Conservation (phyloP, 2,329 filamentous ascomycete genomes). For the Neofusicoccum laricinum region DNA sequence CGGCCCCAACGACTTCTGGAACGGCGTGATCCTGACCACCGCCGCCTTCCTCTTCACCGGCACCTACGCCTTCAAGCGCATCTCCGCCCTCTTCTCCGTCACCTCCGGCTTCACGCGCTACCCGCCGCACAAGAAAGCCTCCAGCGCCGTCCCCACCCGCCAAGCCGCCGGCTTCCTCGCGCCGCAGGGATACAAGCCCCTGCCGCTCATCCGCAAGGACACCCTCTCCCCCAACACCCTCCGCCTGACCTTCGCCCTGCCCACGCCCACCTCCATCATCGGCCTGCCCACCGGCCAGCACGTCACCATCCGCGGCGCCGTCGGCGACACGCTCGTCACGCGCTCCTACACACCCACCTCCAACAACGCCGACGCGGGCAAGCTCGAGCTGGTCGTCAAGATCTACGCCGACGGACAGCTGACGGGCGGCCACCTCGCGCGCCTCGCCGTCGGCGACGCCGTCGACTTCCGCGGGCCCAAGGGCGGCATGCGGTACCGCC, state of each 20-base stretch:
- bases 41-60: constrained; percentile 17
- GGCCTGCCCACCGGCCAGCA: constrained; percentile 37
- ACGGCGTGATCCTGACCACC: constrained; percentile 38
- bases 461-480: constrained; percentile 56
- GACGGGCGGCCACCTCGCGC: constrained; percentile 49
- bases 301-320: constrained; percentile 48
- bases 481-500: constrained; percentile 53
- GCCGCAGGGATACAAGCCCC: constrained; percentile 45
- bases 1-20: constrained; percentile 5
- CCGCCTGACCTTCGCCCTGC: constrained; percentile 28
- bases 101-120: constrained; percentile 18
- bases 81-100: constrained; percentile 20
- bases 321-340: constrained; percentile 58
- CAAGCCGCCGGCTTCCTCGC: constrained; percentile 4
- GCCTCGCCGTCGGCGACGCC: constrained; percentile 48
- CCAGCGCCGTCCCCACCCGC: neutral
- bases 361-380: constrained; percentile 59
- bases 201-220: constrained; percentile 39
- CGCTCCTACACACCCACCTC: constrained; percentile 33
- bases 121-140: constrained; percentile 39
- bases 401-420: constrained; percentile 51
- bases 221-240: constrained; percentile 23
- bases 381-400: constrained; percentile 52
- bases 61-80: constrained; percentile 14
- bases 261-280: constrained; percentile 23